Evolutionary conservation across 225 moss, liverwort and hornwort genomes (phyloP), one percentile per base, ranked within the genome.

Genomic region (Thuidium tamariscinum): DNA sequence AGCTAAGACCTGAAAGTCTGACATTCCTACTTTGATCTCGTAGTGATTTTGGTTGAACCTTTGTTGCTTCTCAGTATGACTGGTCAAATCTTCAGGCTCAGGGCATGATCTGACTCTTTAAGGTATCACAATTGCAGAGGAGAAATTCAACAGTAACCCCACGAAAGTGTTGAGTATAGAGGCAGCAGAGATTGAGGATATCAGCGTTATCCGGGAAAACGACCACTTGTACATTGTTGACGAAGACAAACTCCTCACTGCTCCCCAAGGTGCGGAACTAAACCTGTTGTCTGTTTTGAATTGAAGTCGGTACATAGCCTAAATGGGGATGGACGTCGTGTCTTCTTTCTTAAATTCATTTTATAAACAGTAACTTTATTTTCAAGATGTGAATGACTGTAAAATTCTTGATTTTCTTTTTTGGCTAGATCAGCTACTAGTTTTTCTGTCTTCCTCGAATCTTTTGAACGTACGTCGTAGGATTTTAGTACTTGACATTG

Each of bases 151-250:
- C 30, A 79, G 60, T 57, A 63, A 81, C 62, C 92, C 93, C 8
- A 92, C 79, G 7, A 89, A 67, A 79, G 90, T 95, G 54, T 87
- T 96, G 48, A 91, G 90, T 52, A 82, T 68, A 88, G 91, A 89
- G 60, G 95, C 89, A 63, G 93, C 96, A 11, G 91, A 95, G 78
- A 90, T 96, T 41, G 94, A 94, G 30, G 94, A 96, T 54, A 84
- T 94, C n/a, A 67, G 80, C 32, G 91, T 89, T 29, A 86, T 96
- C 71, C 87, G 89, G 82, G 95, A 96, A 83, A 89, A 92, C 48
- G 95, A 96, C 62, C 93, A 90, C 83, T 88, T 96, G 41, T 94
- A 91, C 69, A 29, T 95, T 49, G 74, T 91, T 67, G 84, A 92
- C 46, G 93, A 93, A 27, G 87, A 90, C n/a, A 54, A 89, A 23